A percentile compares a stretch with the other conserved stretches of the same genome.
Conservation (phyloP, 306 rosid species). For the Pyrus bretschneideri region DNA sequence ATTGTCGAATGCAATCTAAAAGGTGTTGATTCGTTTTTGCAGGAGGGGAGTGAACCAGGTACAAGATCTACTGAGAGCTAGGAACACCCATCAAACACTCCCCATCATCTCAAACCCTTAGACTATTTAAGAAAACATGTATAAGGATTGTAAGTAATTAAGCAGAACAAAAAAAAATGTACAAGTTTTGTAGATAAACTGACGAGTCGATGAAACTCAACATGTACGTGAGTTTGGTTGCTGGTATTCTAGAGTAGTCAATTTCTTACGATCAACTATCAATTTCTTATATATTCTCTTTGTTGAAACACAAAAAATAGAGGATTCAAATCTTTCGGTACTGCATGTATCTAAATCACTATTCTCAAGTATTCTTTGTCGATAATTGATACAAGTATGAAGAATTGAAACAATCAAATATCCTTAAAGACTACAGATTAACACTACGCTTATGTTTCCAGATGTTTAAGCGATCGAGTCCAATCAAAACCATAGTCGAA, state of each 20-base stretch:
- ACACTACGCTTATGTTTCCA: not conserved
- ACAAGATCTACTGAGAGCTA: not conserved
- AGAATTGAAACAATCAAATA: not conserved
- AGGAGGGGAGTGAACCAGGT: slow-evolving; percentile 8
- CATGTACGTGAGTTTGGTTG: not conserved
- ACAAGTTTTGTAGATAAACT: not conserved
- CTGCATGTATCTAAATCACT: no score
- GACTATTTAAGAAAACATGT: not conserved
- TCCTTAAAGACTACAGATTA: not conserved
- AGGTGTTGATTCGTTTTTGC: not conserved
- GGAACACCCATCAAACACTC: not conserved
- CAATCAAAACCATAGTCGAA: not conserved
- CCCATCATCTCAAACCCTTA: not conserved
- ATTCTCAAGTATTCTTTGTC: no score
- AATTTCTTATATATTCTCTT: not conserved
- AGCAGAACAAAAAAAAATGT: not conserved
- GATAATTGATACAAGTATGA: not conserved
- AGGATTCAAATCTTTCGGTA: no score
- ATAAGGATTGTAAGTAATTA: not conserved
- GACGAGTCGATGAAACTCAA: not conserved
- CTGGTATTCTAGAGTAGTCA: not conserved
- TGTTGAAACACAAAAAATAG: no score
- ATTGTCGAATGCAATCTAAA: not conserved
- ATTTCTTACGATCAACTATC: not conserved
- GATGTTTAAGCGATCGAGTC: not conserved